Evolutionary conservation across 2,329 filamentous ascomycete genomes (phyloP).

Genomic region (Bipolaris bicolor): DNA sequence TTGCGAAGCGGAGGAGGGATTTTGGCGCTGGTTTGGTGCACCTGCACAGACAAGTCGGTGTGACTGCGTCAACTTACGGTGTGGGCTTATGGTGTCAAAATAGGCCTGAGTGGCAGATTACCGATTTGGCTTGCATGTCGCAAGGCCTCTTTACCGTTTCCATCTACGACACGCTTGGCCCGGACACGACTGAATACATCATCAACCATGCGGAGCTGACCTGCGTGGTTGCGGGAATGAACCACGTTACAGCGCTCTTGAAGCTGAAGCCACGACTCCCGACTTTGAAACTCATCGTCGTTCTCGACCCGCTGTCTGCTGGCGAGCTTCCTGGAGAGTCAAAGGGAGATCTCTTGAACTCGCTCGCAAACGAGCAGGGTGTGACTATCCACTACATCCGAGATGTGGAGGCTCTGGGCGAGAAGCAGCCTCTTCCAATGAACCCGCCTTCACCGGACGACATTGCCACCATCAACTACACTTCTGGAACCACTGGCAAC

Average conservation of each 20-base stretch:
- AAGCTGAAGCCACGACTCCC: conserved; percentile 81
- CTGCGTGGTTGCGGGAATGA: conserved; percentile 78
- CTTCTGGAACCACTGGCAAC: conserved; percentile 80
- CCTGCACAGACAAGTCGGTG: conserved; percentile 74
- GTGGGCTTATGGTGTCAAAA: conserved; percentile 88
- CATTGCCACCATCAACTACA: conserved; percentile 89
- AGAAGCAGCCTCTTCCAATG: conserved; percentile 70
- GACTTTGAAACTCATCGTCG: conserved; percentile 84
- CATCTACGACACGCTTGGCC: conserved; percentile 93
- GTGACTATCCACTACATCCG: conserved; percentile 79
- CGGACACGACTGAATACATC: conserved; percentile 92
- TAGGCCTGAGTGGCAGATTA: conserved; percentile 86
- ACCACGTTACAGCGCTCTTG: conserved; percentile 80
- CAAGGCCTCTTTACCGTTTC: conserved; percentile 90
- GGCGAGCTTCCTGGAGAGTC: conserved; percentile 79
- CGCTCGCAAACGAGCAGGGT: conserved; percentile 74
- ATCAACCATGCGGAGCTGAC: conserved; percentile 84
- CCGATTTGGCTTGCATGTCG: conserved; percentile 83
- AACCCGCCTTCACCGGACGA: conserved; percentile 76
- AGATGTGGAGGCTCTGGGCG: conserved; percentile 82
- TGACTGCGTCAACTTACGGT: conserved; percentile 69
- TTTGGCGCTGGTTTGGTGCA: conserved; percentile 86
- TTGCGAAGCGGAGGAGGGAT: conserved; percentile 79
- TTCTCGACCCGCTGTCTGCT: conserved; percentile 78
- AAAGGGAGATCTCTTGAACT: conserved; percentile 78